phyloP scores from a whole-genome alignment of 1,284 basidiomycete species.

The Tilletia walkeri region DNA sequence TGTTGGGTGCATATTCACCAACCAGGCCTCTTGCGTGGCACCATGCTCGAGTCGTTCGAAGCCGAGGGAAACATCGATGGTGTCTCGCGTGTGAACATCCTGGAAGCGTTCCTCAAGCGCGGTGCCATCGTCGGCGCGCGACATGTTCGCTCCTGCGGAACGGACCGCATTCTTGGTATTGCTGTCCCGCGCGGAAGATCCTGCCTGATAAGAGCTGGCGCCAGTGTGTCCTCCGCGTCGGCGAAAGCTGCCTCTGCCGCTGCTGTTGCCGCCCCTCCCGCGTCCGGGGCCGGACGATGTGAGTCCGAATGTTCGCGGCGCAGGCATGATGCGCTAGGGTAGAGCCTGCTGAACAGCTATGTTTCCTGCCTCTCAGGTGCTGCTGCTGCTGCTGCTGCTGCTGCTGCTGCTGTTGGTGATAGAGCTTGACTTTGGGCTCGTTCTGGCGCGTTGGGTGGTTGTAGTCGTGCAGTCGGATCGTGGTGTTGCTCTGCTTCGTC shows the following conservation, averaged over 20 bases:
- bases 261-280: neutral
- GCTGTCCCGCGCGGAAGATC: neutral
- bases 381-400: too few species aligned
- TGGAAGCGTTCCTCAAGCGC: constrained; percentile 52
- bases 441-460: too few species aligned
- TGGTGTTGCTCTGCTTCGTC: too few species aligned
- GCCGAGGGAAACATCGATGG: constrained; percentile 89
- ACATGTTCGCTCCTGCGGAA: neutral
- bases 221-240: constrained; percentile 11
- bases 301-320: constrained; percentile 9
- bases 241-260: constrained; percentile 11
- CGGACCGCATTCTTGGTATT: neutral
- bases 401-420: too few species aligned
- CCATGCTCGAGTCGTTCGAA: constrained; percentile 61
- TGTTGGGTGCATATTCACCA: constrained; percentile 99
- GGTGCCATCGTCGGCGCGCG: constrained; percentile 38
- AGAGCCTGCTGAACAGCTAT: too few species aligned
- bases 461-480: too few species aligned
- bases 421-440: too few species aligned
- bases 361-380: too few species aligned
- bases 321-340: neutral
- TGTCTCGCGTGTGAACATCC: constrained; percentile 62
- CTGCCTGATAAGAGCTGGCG: neutral
- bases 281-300: constrained; percentile 10
- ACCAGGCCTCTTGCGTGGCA: constrained; percentile 64